phyloP scores from a whole-genome alignment of 805 yeast species.

The Torulaspora franciscae region DNA sequence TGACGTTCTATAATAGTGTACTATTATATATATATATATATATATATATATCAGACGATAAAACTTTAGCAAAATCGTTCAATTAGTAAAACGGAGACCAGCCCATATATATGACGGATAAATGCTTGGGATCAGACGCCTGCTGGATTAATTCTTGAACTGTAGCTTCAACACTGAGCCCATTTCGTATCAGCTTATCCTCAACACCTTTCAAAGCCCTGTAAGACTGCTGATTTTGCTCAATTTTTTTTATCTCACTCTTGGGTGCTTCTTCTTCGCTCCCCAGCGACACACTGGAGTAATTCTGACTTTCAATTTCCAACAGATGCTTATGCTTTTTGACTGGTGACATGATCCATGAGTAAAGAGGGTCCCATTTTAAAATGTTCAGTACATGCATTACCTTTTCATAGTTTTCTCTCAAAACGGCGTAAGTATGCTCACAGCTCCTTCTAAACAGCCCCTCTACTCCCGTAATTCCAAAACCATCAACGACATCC shows the following conservation, averaged over 20 bases:
- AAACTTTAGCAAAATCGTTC: too few species aligned
- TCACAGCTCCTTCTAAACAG: constrained; percentile 69
- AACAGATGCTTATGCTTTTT: constrained; percentile 42
- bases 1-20: constrained; percentile 15
- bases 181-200: constrained; percentile 60
- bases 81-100: constrained; percentile 71
- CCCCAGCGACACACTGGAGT: constrained; percentile 5
- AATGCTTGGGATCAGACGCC: constrained; percentile 62
- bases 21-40: too few species aligned
- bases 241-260: constrained; percentile 9
- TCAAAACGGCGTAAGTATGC: constrained; percentile 60
- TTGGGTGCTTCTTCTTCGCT: constrained; percentile 15
- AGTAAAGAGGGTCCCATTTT: constrained; percentile 86
- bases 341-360: constrained; percentile 84
- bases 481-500: constrained; percentile 90
- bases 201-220: constrained; percentile 70
- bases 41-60: not conserved
- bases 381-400: constrained; percentile 78
- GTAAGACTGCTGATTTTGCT: constrained; percentile 66
- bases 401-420: constrained; percentile 63
- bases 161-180: constrained; percentile 75
- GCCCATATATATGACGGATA: constrained; percentile 75
- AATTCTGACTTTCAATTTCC: constrained; percentile 23
- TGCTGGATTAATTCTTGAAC: constrained; percentile 75
- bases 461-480: constrained; percentile 80